phyloP scores from a whole-genome alignment of 73 alveolate genomes.

The Diophrys sp. region DNA sequence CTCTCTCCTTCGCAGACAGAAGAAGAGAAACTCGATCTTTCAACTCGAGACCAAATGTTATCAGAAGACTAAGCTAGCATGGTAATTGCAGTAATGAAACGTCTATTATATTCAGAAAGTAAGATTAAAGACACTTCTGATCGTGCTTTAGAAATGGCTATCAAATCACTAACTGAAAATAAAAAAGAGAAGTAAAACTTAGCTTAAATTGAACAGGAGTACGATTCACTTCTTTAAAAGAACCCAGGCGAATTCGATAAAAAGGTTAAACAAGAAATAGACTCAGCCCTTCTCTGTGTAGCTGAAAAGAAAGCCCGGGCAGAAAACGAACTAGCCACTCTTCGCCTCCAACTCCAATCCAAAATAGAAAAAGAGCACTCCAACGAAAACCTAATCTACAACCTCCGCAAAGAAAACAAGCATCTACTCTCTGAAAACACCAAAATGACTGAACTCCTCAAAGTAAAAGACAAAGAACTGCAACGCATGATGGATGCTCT shows the following conservation, averaged over 20 bases:
- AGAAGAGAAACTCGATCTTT: neutral
- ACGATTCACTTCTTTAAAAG: neutral
- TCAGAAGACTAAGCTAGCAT: neutral
- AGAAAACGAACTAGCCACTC: neutral
- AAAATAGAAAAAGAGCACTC: neutral
- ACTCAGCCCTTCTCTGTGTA: neutral
- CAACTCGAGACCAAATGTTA: neutral
- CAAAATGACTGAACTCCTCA: neutral
- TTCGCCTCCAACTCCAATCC: neutral
- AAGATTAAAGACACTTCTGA: neutral
- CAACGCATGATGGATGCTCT: neutral
- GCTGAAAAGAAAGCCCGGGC: neutral
- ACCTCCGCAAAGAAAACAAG: neutral
- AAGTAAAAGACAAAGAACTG: neutral
- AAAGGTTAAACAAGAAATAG: neutral
- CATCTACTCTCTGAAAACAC: neutral
- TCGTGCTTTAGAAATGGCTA: neutral
- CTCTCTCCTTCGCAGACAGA: too few species aligned
- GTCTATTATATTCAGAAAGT: neutral
- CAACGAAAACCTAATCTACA: neutral
- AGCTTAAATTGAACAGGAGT: neutral
- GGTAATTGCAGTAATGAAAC: neutral
- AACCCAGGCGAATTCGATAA: neutral
- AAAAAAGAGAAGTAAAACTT: neutral
- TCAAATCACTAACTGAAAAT: neutral